Percentiles rank a stretch among this genome's conserved stretches.
phyloP scores from a whole-genome alignment of 352 stramenopile species.

The Phytophthora colocasiae region DNA sequence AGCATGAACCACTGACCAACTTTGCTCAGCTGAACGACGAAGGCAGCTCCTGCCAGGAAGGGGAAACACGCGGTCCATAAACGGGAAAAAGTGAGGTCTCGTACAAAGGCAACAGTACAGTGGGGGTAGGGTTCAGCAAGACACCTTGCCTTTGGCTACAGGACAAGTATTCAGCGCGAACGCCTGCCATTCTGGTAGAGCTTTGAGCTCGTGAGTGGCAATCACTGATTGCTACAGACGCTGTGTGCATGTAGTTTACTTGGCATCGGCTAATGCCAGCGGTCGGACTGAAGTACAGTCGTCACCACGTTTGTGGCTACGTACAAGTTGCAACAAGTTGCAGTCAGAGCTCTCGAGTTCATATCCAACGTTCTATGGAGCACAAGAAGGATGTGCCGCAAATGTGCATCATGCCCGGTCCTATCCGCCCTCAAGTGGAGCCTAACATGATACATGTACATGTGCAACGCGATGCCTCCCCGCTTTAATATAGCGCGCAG shows the following conservation, averaged over 20 bases:
- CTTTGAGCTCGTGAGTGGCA: neutral
- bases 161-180: conserved; percentile 31
- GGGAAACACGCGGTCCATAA: conserved; percentile 10
- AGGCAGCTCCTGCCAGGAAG: conserved; percentile 7
- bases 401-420: neutral
- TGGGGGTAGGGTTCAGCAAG: conserved; percentile 30
- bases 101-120: conserved; percentile 26
- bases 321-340: conserved; percentile 1
- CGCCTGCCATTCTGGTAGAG: conserved; percentile 9
- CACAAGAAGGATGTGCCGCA: conserved; percentile 1
- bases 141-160: conserved; percentile 25
- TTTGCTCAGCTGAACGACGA: neutral
- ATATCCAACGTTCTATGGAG: conserved; percentile 10
- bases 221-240: neutral
- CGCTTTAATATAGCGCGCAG: too few relatives aligned
- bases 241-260: neutral
- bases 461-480: too few relatives aligned
- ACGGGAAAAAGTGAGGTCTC: conserved; percentile 26
- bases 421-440: neutral
- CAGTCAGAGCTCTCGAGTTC: neutral
- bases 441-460: neutral
- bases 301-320: neutral
- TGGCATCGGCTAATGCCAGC: neutral
- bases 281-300: neutral
- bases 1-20: neutral